Evolutionary conservation across 1,284 basidiomycete genomes (phyloP).

Genomic region (Cryptococcus sp.): DNA sequence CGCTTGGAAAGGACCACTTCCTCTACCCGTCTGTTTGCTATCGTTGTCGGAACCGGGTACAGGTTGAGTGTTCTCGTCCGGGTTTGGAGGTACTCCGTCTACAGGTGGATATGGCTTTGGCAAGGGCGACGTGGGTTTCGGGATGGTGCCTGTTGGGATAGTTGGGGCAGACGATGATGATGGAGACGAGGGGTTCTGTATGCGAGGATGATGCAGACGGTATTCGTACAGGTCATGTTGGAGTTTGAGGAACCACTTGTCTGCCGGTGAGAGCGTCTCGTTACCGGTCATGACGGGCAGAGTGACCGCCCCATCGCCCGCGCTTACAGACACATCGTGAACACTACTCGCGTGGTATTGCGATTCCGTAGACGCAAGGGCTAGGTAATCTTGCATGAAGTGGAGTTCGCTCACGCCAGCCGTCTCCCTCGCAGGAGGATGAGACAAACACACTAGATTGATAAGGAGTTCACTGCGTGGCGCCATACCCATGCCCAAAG

Average conservation of each 20-base stretch:
- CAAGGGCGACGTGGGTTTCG: slow-evolving; percentile 18
- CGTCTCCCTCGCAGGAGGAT: slow-evolving; percentile 35
- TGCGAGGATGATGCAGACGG: slow-evolving; percentile 9
- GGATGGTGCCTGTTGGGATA: not conserved
- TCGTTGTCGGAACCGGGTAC: not conserved
- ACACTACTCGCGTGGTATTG: not conserved
- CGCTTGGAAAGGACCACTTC: slow-evolving; percentile 31
- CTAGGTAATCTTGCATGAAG: not conserved
- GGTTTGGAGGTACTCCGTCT: not conserved
- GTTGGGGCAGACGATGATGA: not conserved
- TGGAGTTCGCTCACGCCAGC: not conserved
- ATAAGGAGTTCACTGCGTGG: slow-evolving; percentile 47
- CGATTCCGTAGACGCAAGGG: not conserved
- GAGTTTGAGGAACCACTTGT: slow-evolving; percentile 48
- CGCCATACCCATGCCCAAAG: slow-evolving; percentile 45
- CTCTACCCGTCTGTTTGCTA: slow-evolving; percentile 3
- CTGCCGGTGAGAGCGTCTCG: slow-evolving; percentile 34
- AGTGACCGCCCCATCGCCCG: not conserved
- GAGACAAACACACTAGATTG: slow-evolving; percentile 50
- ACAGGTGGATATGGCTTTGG: slow-evolving; percentile 17
- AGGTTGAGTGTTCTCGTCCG: slow-evolving; percentile 3
- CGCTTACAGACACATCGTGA: not conserved
- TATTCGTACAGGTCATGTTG: slow-evolving; percentile 42
- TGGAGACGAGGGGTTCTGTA: not conserved
- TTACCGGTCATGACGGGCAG: slow-evolving; percentile 1